Percentiles rank a stretch among this genome's conserved stretches.
Conservation (phyloP, 371 early-diverging fungal genomes). For the Rozella allomycis region DNA sequence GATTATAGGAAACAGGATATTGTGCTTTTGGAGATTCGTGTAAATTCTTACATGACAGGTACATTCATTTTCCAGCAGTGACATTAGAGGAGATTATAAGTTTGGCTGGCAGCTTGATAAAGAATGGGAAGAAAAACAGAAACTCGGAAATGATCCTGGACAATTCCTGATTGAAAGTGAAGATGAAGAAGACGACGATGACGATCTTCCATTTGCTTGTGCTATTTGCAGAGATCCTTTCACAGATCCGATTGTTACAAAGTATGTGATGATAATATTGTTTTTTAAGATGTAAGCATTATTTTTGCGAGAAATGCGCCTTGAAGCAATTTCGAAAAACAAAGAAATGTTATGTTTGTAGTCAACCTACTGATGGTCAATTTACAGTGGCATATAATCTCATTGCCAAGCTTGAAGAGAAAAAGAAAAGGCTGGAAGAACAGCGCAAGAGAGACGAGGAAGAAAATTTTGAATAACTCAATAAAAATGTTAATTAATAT, state of each 20-base stretch:
- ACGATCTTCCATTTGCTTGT: constrained; percentile 71
- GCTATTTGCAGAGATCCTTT: constrained; percentile 72
- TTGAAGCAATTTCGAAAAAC: constrained; percentile 47
- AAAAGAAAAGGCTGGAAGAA: no score
- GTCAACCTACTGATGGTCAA: constrained; percentile 54
- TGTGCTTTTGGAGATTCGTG: constrained; percentile 95
- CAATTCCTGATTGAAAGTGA: no score
- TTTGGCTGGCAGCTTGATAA: constrained; percentile 82
- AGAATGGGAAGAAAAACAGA: constrained; percentile 67
- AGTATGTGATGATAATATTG: constrained; percentile 6
- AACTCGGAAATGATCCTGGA: constrained; percentile 28
- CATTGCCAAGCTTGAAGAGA: no score
- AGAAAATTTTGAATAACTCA: no score
- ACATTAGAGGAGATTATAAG: constrained; percentile 85
- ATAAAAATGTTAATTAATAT: no score
- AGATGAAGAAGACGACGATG: constrained; percentile 29
- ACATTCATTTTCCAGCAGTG: no score
- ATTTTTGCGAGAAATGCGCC: constrained; percentile 89
- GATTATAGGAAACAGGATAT: constrained; percentile 43
- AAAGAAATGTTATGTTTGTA: constrained; percentile 79
- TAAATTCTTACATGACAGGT: constrained; percentile 92
- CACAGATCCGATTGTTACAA: constrained; percentile 59
- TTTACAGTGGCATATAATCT: constrained; percentile 66
- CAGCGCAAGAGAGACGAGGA: no score
- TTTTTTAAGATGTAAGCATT: constrained; percentile 49